Evolutionary conservation across 345 rosid species (phyloP).

Genomic region (Arabidopsis suecica): DNA sequence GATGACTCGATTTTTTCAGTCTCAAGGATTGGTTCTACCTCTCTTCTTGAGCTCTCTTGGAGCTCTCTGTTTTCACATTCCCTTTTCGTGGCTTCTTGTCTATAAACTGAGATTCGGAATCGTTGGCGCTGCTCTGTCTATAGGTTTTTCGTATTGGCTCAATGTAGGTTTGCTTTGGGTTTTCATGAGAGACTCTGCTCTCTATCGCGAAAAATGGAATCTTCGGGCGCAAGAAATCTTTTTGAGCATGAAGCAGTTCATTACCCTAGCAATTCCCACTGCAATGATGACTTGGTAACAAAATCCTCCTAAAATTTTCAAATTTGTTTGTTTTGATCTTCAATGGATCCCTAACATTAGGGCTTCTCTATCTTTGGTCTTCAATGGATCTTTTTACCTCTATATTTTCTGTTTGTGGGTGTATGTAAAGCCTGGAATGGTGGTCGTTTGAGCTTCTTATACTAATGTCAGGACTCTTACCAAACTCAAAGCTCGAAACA

Average conservation of each 20-base stretch:
- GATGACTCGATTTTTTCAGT: constrained; percentile 52
- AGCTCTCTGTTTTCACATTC: constrained; percentile 51
- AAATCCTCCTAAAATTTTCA: neutral
- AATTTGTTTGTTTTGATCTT: neutral
- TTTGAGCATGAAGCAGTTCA: constrained; percentile 43
- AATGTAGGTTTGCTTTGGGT: constrained; percentile 48
- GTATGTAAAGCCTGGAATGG: constrained; percentile 57
- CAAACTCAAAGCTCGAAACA: constrained; percentile 60
- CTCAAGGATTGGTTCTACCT: constrained; percentile 54
- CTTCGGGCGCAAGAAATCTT: constrained; percentile 31
- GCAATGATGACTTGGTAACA: constrained; percentile 65
- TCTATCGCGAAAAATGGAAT: constrained; percentile 16
- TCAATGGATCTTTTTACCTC: neutral
- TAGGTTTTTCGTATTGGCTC: constrained; percentile 47
- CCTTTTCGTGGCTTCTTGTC: constrained; percentile 55
- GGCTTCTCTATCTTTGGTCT: neutral
- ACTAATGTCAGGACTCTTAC: constrained; percentile 57
- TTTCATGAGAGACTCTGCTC: constrained; percentile 47
- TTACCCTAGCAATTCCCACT: constrained; percentile 51
- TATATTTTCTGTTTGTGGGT: neutral
- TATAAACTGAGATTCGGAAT: constrained; percentile 44
- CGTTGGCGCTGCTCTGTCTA: constrained; percentile 56
- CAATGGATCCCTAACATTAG: neutral
- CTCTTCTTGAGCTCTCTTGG: constrained; percentile 48
- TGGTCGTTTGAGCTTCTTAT: constrained; percentile 60